Evolutionary conservation across 1,284 basidiomycete species (phyloP), one percentile per base, ranked within the genome.

Genomic region (Cystobasidium sp.): DNA sequence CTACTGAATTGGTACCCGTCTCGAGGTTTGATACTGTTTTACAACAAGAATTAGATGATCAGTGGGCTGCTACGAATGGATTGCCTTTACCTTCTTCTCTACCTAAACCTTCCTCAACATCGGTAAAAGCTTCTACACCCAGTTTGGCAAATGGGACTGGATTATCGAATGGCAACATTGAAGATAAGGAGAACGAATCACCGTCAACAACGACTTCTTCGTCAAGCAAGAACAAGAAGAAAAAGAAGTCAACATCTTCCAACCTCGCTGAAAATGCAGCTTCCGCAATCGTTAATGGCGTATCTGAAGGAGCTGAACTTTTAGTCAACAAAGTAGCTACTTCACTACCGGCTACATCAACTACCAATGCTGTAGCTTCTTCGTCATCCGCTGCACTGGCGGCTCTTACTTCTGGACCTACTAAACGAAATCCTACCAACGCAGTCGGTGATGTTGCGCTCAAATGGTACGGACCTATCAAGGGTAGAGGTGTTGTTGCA

Each of bases 401-500:
- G 24, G 44, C 56, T 41, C 66, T 68, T 39, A 68, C 66, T 5
- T 20, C 66, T 18, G 52, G 52, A 12, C 31, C 53, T 39, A 52
- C 65, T 9, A 67, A 49, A 14, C 18, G 47, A 37, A 52, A 49
- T 53, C 49, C 62, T n/a, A 67, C 64, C 2, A 67, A 67, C 24
- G 39, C 49, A 6, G 49, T 53, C 14, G 69, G 69, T 9, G 69
- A 71, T 31, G 51, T 71, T 14, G 44, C 44, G 39, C n/a, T 71
- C n/a, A 71, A 71, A 55, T 71, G 69, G 69, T 43, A 52, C 16
- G 37, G 22, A 47, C 56, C 58, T 39, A 39, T 52, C 24, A 64
- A 51, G 16, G 69, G 70, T 8, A 51, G 63, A 24, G 70, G 70
- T 53, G 52, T 73, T 9, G 44, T 73, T 41, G 51, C 70, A 39